phyloP scores from a whole-genome alignment of 2,329 filamentous ascomycete species.

The Xylariales sp. region DNA sequence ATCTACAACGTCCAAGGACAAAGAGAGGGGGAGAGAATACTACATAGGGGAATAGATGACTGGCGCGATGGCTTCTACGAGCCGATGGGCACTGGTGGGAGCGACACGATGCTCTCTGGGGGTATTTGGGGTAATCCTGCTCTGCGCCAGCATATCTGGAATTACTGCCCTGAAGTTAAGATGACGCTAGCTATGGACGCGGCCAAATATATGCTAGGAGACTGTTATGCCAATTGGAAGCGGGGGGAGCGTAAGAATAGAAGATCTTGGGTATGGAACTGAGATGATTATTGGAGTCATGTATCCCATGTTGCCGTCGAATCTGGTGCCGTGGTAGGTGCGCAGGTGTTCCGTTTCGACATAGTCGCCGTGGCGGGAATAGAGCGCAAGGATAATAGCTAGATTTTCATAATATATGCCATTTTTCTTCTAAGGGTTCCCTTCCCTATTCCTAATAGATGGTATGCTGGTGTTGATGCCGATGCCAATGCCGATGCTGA shows the following conservation, averaged over 20 bases:
- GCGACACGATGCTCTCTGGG: constrained; percentile 58
- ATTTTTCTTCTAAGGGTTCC: constrained; percentile 19
- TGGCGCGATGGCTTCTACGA: constrained; percentile 65
- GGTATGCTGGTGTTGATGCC: constrained; percentile 20
- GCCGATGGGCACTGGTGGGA: constrained; percentile 67
- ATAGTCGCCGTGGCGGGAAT: background rate
- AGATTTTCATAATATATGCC: constrained; percentile 9
- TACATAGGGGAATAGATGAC: constrained; percentile 59
- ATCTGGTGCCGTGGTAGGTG: constrained; percentile 51
- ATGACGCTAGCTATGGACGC: constrained; percentile 67
- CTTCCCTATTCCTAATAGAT: constrained; percentile 27
- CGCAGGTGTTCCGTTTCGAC: background rate
- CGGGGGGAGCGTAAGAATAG: constrained; percentile 44
- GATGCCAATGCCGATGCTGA: constrained; percentile 19
- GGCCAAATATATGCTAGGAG: constrained; percentile 61
- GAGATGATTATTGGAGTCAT: constrained; percentile 56
- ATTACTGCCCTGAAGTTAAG: constrained; percentile 69
- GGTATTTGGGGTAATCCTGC: constrained; percentile 62
- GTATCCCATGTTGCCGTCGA: constrained; percentile 55
- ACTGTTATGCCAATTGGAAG: constrained; percentile 61
- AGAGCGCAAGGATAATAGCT: background rate
- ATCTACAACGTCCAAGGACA: background rate
- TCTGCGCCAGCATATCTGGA: constrained; percentile 63
- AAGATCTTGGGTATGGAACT: constrained; percentile 51
- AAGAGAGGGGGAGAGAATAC: constrained; percentile 48